Evolutionary conservation across 2,329 filamentous ascomycete genomes (phyloP).

Genomic region (Graphilbum sp.): DNA sequence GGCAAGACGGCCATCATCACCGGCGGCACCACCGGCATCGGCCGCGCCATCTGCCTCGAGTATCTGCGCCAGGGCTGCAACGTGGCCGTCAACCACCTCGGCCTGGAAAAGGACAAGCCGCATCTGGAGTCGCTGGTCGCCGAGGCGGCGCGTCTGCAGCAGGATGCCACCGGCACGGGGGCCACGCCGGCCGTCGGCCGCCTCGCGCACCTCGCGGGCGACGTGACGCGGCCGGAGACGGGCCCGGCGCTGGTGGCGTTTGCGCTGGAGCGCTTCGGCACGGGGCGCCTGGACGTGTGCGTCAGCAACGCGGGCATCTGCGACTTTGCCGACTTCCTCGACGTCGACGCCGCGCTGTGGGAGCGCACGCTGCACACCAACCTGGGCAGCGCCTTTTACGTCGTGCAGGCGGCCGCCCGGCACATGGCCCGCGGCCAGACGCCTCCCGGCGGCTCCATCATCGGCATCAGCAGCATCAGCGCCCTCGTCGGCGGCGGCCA

Average conservation of each 20-base stretch:
- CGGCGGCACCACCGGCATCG: conserved; percentile 74
- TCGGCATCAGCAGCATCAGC: conserved; percentile 24
- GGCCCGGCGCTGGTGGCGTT: conserved; percentile 49
- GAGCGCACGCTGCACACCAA: conserved; percentile 61
- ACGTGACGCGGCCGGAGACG: conserved; percentile 60
- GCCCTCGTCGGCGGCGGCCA: conserved; percentile 48
- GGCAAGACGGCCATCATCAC: conserved; percentile 77
- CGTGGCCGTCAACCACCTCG: conserved; percentile 69
- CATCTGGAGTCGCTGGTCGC: conserved; percentile 37
- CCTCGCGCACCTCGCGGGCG: conserved; percentile 56
- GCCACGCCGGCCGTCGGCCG: conserved; percentile 21
- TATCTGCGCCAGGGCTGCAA: conserved; percentile 63
- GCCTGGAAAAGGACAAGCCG: conserved; percentile 30
- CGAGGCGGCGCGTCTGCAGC: conserved; percentile 30
- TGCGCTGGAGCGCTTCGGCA: conserved; percentile 43
- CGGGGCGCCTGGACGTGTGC: conserved; percentile 52
- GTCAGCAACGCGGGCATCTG: conserved; percentile 83
- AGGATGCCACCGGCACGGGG: conserved; percentile 20
- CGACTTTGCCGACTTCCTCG: conserved; percentile 73
- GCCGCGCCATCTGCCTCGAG: conserved; percentile 66
- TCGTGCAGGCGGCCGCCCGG: conserved; percentile 67
- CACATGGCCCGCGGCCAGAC: conserved; percentile 55
- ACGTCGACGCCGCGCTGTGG: conserved; percentile 55
- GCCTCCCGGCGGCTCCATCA: conserved; percentile 61
- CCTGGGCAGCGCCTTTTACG: conserved; percentile 76